These are phyloP conservation scores for Silene vulgaris DNA, from an alignment of 179 eudicot genomes.

Conservation along the genomic window DNA sequence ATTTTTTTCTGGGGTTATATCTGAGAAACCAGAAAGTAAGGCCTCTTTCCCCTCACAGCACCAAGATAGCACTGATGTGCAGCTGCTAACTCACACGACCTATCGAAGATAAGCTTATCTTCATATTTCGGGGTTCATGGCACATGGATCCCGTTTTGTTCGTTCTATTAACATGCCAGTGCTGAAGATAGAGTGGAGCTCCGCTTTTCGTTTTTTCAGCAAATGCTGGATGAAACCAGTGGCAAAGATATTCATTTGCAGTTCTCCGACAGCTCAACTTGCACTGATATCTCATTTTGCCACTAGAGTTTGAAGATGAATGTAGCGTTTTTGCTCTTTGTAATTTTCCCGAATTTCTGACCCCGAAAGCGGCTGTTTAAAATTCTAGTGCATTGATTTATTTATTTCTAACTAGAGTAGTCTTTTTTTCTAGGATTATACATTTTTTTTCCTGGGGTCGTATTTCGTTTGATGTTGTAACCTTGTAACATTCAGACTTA, in stretches of 20 bases:
- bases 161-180: conserved; percentile 29
- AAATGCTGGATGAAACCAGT: conserved; percentile 36
- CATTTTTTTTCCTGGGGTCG: neutral
- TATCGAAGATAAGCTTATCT: conserved; percentile 23
- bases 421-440: neutral
- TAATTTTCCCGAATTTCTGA: conserved; percentile 17
- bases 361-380: conserved; percentile 14
- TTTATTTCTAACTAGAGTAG: conserved; percentile 28
- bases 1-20: conserved; percentile 29
- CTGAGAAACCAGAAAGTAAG: conserved; percentile 20
- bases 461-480: conserved; percentile 15
- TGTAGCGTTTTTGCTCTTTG: conserved; percentile 29
- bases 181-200: conserved; percentile 26
- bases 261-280: conserved; percentile 50
- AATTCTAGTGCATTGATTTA: conserved; percentile 33
- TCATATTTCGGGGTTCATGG: conserved; percentile 20
- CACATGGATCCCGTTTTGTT: conserved; percentile 36
- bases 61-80: conserved; percentile 14
- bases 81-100: conserved; percentile 28
- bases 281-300: conserved; percentile 31
- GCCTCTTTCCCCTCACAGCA: conserved; percentile 27
- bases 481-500: conserved; percentile 17
- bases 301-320: conserved; percentile 35
- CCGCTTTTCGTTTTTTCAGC: conserved; percentile 17
- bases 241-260: conserved; percentile 38